Evolutionary conservation across 73 alveolate species (phyloP).

Genomic region (Durusdinium trenchii): DNA sequence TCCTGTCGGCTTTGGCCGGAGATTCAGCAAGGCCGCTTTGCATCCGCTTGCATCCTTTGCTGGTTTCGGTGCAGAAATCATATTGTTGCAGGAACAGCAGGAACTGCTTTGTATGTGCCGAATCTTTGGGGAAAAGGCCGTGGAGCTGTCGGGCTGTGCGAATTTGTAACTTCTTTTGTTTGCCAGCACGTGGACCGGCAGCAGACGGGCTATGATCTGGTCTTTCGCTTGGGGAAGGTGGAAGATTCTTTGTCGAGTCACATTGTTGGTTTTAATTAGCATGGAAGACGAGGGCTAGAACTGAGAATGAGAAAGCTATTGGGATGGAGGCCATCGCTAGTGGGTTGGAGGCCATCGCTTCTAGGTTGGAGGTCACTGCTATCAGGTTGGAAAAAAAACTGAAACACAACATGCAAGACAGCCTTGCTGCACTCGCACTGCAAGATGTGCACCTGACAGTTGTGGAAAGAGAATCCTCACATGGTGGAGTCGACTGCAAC

Average conservation of each 20-base stretch:
- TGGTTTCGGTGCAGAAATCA: not conserved
- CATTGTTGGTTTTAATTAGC: not conserved
- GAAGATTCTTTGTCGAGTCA: not conserved
- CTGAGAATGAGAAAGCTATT: too few species aligned
- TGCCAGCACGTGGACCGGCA: conserved; percentile 93
- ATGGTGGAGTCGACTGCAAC: conserved; percentile 74
- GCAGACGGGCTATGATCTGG: conserved; percentile 76
- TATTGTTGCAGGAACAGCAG: conserved; percentile 53
- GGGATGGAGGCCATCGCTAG: too few species aligned
- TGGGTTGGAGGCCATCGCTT: too few species aligned
- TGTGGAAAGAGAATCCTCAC: conserved; percentile 89
- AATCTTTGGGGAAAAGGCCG: conserved; percentile 75
- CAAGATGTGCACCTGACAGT: too few species aligned
- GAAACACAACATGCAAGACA: not conserved
- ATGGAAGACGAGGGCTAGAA: not conserved
- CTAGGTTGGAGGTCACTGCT: too few species aligned
- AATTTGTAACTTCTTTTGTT: too few species aligned
- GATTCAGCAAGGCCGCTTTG: conserved; percentile 40
- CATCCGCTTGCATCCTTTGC: not conserved
- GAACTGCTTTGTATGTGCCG: conserved; percentile 85
- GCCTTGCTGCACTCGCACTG: not conserved
- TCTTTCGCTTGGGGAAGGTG: conserved; percentile 75
- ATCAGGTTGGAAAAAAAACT: not conserved
- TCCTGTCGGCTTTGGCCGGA: conserved; percentile 71
- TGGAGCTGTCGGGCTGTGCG: not conserved